A percentile compares a stretch with the other conserved stretches of the same genome.
phyloP scores from a whole-genome alignment of 2,329 filamentous ascomycete genomes.

The Neonectria sp. region DNA sequence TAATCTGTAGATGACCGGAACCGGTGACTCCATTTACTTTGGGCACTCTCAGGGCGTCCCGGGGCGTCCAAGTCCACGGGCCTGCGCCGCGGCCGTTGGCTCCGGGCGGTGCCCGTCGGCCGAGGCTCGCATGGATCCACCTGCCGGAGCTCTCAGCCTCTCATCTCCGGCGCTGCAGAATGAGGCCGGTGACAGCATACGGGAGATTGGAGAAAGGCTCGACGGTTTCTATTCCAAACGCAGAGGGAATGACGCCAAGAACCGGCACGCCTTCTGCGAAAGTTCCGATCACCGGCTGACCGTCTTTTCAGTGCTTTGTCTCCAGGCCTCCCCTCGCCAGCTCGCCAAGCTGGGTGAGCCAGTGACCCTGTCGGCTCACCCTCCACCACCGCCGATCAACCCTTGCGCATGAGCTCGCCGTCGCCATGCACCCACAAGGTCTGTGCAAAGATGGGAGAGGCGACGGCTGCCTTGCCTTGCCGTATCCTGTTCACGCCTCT shows the following conservation, averaged over 20 bases:
- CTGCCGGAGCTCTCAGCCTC: constrained; percentile 15
- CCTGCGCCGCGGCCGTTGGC: constrained; percentile 14
- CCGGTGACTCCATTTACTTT: not conserved
- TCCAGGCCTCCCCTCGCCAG: not conserved
- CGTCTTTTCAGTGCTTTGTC: constrained; percentile 33
- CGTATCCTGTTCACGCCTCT: constrained; percentile 16
- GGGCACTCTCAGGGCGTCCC: not conserved
- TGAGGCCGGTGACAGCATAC: not conserved
- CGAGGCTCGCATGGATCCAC: constrained; percentile 13
- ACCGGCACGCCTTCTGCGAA: not conserved
- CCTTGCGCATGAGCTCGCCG: constrained; percentile 37
- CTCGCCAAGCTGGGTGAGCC: not conserved
- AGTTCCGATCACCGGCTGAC: constrained; percentile 21
- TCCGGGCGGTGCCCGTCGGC: constrained; percentile 10
- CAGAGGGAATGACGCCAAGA: not conserved
- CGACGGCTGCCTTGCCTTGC: constrained; percentile 19
- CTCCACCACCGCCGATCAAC: constrained; percentile 35
- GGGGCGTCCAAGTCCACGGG: constrained; percentile 6
- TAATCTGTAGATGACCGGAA: not conserved
- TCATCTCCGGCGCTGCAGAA: constrained; percentile 9
- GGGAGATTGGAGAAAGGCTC: not conserved
- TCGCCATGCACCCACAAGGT: constrained; percentile 33
- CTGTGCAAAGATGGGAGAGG: constrained; percentile 28
- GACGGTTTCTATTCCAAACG: not conserved
- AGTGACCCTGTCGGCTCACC: constrained; percentile 17